Conservation (phyloP, 1,284 basidiomycete species). For the Tilletia indica region DNA sequence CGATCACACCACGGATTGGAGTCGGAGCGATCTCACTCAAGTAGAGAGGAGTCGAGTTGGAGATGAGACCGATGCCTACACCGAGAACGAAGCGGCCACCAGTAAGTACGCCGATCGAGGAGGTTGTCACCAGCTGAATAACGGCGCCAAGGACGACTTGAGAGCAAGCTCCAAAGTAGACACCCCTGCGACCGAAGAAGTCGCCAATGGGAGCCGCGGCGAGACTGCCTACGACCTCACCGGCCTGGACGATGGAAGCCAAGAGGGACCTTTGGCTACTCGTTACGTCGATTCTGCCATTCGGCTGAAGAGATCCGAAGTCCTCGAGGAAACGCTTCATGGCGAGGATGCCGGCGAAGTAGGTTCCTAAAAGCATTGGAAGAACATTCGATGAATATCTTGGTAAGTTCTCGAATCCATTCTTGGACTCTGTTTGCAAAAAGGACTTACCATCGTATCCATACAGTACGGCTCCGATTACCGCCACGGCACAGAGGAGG, state of each 20-base stretch:
- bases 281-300: conserved; percentile 37
- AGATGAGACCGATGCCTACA: conserved; percentile 57
- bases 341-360: conserved; percentile 54
- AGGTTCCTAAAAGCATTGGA: too few relatives aligned
- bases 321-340: conserved; percentile 48
- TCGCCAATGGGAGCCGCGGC: conserved; percentile 58
- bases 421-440: too few relatives aligned
- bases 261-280: conserved; percentile 46
- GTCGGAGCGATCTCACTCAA: conserved; percentile 59
- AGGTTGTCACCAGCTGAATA: conserved; percentile 57
- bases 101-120: conserved; percentile 54
- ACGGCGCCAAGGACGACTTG: conserved; percentile 57
- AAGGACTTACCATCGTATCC: conserved; percentile 41
- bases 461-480: conserved; percentile 55
- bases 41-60: conserved; percentile 57
- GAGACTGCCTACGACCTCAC: conserved; percentile 58
- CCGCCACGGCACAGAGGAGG: conserved; percentile 52
- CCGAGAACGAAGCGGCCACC: conserved; percentile 59
- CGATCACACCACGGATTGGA: conserved; percentile 58
- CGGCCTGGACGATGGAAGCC: conserved; percentile 59
- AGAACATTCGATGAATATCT: too few relatives aligned
- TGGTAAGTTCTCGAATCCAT: neutral
- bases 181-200: conserved; percentile 57
- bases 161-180: conserved; percentile 52
- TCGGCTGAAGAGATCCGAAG: conserved; percentile 44